Evolutionary conservation across 1,284 basidiomycete genomes (phyloP).

Genomic region (Termitomyces sp.): DNA sequence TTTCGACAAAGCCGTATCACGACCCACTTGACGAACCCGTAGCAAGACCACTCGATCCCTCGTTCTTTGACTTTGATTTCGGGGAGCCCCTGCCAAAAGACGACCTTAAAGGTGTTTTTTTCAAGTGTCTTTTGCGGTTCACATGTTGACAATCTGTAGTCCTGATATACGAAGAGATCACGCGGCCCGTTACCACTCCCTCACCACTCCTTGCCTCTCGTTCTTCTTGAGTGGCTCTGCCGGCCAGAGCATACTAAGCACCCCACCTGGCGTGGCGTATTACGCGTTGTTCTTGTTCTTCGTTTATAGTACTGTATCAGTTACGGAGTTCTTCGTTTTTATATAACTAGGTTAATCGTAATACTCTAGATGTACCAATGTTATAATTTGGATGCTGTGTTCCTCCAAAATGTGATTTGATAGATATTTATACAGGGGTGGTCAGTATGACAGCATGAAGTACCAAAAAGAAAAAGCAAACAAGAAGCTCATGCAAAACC

Average conservation of each 20-base stretch:
- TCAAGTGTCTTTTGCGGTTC: background rate
- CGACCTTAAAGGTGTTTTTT: conserved; percentile 53
- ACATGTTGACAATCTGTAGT: conserved; percentile 22
- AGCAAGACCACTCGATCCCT: conserved; percentile 74
- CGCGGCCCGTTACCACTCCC: conserved; percentile 18
- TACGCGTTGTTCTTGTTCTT: background rate
- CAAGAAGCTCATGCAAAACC: background rate
- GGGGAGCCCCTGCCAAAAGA: conserved; percentile 65
- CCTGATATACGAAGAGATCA: conserved; percentile 48
- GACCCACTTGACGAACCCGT: conserved; percentile 86
- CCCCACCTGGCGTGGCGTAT: background rate
- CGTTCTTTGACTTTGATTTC: conserved; percentile 89
- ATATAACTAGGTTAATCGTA: conserved; percentile 6
- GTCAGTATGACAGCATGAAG: background rate
- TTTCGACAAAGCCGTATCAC: conserved; percentile 70
- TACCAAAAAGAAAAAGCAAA: background rate
- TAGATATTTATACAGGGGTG: background rate
- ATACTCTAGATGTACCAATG: conserved; percentile 4
- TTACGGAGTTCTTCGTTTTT: background rate
- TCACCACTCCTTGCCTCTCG: conserved; percentile 8
- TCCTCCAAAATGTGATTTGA: background rate
- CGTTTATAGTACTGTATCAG: background rate
- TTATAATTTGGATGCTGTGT: background rate
- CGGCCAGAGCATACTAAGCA: background rate
- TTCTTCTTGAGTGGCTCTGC: conserved; percentile 3